Evolutionary conservation across 31 red algal species (phyloP), one percentile per base, ranked within the genome.

Genomic region (Odonthalia washingtoniensis): DNA sequence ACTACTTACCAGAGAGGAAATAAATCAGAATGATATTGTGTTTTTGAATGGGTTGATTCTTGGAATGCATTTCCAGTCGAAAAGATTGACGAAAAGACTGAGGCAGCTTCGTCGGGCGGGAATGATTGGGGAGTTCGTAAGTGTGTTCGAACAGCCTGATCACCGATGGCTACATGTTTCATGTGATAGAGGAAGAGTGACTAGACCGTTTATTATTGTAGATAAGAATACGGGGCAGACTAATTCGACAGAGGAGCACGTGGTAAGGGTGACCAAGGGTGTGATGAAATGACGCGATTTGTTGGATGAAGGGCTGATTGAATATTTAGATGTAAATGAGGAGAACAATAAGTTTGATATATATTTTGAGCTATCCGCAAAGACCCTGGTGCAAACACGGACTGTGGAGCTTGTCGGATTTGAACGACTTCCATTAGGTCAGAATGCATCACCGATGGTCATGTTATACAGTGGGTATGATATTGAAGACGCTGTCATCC

Each of bases 381-480:
- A 90, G 53, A 94, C 97, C 5, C 62, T 99, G 68, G 97, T 99
- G 18, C 90, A 94, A 67, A 99, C 96, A 26, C 82, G 83, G 36
- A 90, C 90, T 28, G 65, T 98, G 52, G 63, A 74, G 18, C 61
- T 99, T 72, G 88, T 94, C 28, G 90, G 92, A 42, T 96, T 89
- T 81, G 86, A 99, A 72, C 87, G 90, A n/a, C 92, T 99, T 18
- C 97, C 97, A 0, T 94, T 91, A 60, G 97, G 97, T 37, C 97
- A 99, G 73, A 99, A 99, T 80, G 97, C 97, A 30, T 90, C 90
- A 40, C 69, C 96, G 60, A 88, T 88, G 61, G 94, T 99, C n/a
- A 99, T 96, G 94, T 95, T 89, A 53, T 99, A 96, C 53, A 93
- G 89, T 72, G 97, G 97, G 14, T 99, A 99, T 81, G 97, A 99